Evolutionary conservation across 768 basidiomycete species (phyloP).

Genomic region (Obba rivulosa): DNA sequence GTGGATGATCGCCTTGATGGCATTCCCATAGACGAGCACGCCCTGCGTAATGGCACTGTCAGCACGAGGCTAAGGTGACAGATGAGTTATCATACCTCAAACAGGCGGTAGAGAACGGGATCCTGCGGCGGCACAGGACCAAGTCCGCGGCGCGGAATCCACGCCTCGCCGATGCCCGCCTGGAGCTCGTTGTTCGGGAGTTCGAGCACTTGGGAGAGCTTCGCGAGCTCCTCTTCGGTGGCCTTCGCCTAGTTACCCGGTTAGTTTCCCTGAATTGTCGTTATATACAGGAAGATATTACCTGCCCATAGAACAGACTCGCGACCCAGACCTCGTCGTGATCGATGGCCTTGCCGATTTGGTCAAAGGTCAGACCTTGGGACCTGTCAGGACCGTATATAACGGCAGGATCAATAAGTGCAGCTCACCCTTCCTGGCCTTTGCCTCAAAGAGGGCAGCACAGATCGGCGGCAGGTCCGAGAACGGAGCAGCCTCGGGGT

Average conservation of each 20-base stretch:
- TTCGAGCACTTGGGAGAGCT: conserved; percentile 46
- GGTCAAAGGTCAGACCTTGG: conserved; percentile 62
- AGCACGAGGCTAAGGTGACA: not conserved
- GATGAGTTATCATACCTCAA: conserved; percentile 47
- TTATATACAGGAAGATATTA: conserved; percentile 18
- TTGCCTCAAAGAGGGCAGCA: conserved; percentile 53
- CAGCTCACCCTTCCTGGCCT: conserved; percentile 53
- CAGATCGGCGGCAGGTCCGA: conserved; percentile 41
- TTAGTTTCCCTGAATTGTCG: not conserved
- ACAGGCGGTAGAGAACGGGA: conserved; percentile 77
- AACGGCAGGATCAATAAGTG: not conserved
- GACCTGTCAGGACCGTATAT: not conserved
- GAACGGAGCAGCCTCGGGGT: conserved; percentile 15
- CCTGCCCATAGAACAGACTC: conserved; percentile 78
- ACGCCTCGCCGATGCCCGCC: conserved; percentile 51
- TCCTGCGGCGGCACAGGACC: conserved; percentile 71
- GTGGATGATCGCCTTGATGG: conserved; percentile 78
- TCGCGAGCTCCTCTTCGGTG: conserved; percentile 49
- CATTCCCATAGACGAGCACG: conserved; percentile 71
- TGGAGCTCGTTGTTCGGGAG: conserved; percentile 35
- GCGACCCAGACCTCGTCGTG: conserved; percentile 83
- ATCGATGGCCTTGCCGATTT: conserved; percentile 58
- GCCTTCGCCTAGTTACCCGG: conserved; percentile 55
- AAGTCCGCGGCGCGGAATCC: conserved; percentile 72
- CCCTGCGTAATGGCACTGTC: conserved; percentile 32